phyloP scores from a whole-genome alignment of 2,329 filamentous ascomycete species.

The Fusarium oligoseptatum region DNA sequence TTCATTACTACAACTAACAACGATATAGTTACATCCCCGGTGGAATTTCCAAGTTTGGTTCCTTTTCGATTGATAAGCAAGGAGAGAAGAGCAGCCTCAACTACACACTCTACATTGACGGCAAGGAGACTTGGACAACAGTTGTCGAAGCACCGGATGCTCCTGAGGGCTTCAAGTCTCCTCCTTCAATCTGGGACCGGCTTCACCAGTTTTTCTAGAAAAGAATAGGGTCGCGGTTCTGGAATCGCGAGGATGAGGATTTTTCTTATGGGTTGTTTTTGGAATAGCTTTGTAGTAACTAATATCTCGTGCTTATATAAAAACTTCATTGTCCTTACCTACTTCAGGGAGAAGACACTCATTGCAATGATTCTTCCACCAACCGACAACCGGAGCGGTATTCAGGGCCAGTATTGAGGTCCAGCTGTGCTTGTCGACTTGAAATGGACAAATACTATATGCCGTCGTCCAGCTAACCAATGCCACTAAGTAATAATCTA shows the following conservation, averaged over 20 bases:
- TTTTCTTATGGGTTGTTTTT: neutral
- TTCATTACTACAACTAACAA: neutral
- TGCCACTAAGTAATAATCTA: neutral
- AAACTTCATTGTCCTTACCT: neutral
- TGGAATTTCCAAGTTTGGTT: conserved; percentile 89
- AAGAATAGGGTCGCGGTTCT: neutral
- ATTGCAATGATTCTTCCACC: neutral
- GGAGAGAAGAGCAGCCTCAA: conserved; percentile 76
- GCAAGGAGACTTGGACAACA: conserved; percentile 80
- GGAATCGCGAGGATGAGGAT: neutral
- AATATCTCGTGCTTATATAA: conserved; percentile 9
- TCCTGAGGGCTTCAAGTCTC: conserved; percentile 46
- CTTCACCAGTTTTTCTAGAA: conserved; percentile 43
- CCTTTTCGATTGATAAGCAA: conserved; percentile 76
- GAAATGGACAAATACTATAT: neutral
- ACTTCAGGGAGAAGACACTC: neutral
- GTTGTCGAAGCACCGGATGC: conserved; percentile 61
- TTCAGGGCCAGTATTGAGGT: neutral
- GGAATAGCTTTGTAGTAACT: conserved; percentile 3
- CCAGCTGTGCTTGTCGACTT: neutral
- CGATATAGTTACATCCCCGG: conserved; percentile 77
- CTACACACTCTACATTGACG: conserved; percentile 87
- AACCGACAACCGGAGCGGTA: neutral
- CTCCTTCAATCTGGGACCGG: conserved; percentile 62
- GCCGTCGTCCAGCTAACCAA: neutral